These are phyloP conservation scores for Phaffomyces opuntiae DNA, from an alignment of 805 yeast species.

Conservation along the genomic window DNA sequence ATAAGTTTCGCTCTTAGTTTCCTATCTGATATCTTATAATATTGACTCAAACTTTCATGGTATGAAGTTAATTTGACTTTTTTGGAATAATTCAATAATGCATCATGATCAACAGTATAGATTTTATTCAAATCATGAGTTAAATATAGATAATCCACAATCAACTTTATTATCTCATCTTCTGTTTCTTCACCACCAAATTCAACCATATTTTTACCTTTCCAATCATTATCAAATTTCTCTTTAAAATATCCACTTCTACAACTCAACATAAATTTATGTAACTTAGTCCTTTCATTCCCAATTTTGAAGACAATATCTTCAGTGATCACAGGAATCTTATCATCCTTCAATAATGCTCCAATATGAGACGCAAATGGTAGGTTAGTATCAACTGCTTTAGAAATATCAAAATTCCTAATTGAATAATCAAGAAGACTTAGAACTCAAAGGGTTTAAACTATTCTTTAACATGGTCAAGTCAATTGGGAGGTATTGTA, in stretches of 20 bases:
- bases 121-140: slow-evolving; percentile 34
- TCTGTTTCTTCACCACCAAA: slow-evolving; percentile 15
- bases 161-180: slow-evolving; percentile 17
- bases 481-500: slow-evolving; percentile 82
- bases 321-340: slow-evolving; percentile 11
- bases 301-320: slow-evolving; percentile 19
- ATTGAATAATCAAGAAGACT: slow-evolving; percentile 39
- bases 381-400: slow-evolving; percentile 56
- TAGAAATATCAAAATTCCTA: slow-evolving; percentile 65
- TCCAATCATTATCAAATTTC: slow-evolving; percentile 23
- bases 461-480: slow-evolving; percentile 59
- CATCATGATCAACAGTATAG: slow-evolving; percentile 22
- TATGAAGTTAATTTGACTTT: slow-evolving; percentile 31
- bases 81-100: slow-evolving; percentile 27
- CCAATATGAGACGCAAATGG: slow-evolving; percentile 72
- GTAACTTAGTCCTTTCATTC: slow-evolving; percentile 23
- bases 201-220: slow-evolving; percentile 11
- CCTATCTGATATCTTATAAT: slow-evolving; percentile 23
- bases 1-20: slow-evolving; percentile 27
- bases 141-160: slow-evolving; percentile 30
- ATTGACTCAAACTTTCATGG: slow-evolving; percentile 26
- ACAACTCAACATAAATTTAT: slow-evolving; percentile 35
- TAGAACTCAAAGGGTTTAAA: slow-evolving; percentile 30
- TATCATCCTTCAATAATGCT: slow-evolving; percentile 27
- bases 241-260: slow-evolving; percentile 27